Conservation (phyloP, 2,329 filamentous ascomycete genomes). For the Dothideomycetidae sp. region DNA sequence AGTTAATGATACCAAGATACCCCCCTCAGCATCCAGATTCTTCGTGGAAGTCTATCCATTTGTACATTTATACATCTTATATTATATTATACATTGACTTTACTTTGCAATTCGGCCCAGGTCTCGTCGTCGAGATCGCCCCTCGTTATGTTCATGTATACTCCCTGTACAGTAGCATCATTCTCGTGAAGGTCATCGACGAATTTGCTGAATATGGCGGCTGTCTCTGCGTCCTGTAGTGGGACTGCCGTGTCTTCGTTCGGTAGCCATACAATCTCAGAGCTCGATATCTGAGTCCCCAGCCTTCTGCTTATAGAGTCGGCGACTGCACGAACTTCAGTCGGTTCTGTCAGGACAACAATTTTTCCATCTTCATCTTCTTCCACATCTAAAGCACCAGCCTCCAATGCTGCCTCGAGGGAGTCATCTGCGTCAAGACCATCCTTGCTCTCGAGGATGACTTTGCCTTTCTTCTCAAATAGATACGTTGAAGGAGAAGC, state of each 20-base stretch:
- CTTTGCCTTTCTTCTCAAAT: constrained; percentile 67
- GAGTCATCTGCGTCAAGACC: constrained; percentile 51
- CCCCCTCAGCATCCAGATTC: constrained; percentile 16
- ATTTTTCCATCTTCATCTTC: constrained; percentile 54
- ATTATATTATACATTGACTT: constrained; percentile 21
- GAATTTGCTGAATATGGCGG: constrained; percentile 45
- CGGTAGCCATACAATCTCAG: constrained; percentile 72
- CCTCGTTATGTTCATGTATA: constrained; percentile 55
- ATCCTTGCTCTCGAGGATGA: constrained; percentile 51
- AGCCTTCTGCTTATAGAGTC: constrained; percentile 49
- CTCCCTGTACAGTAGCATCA: constrained; percentile 53
- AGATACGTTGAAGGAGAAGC: constrained; percentile 66
- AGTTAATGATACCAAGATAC: constrained; percentile 11
- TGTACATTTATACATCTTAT: constrained; percentile 1
- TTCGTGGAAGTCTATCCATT: too few relatives aligned
- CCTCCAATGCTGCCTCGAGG: constrained; percentile 70
- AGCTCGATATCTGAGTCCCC: constrained; percentile 52
- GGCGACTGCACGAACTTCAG: constrained; percentile 48
- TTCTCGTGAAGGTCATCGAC: constrained; percentile 49
- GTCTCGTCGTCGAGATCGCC: constrained; percentile 23
- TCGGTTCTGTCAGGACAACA: constrained; percentile 55
- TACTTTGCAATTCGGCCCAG: constrained; percentile 27
- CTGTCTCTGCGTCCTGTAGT: constrained; percentile 43
- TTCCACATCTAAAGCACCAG: constrained; percentile 62
- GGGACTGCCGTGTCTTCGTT: constrained; percentile 64